Base-by-base conservation (phyloP, 139 green algal genomes). In the Asterochloris sp. region DNA sequence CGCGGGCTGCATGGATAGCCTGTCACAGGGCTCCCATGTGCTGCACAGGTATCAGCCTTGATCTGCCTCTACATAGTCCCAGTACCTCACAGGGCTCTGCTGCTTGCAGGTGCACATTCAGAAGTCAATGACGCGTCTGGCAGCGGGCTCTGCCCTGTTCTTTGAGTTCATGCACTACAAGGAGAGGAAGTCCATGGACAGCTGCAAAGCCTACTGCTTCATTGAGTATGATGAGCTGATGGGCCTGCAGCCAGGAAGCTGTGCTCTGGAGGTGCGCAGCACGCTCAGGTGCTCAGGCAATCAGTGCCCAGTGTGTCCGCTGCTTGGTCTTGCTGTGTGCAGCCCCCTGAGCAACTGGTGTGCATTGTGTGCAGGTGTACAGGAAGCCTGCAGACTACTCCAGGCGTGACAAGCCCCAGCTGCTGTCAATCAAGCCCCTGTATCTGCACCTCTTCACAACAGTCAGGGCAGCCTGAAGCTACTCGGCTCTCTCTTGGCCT, bases 181-280 rank as follows among this genome's bases (percentile, higher is more conserved):
- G 28, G 23, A n/a, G 13, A 60, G 73, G n/a, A 82, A 75, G 66
- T 29, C 17, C 12, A 63, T 74, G 28, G 54, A 74, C n/a, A 66
- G n/a, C 12, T 74, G 63, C 78, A 82, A 75, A 19, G 78, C 63
- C 38, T 82, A 82, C 78, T 82, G n/a, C 63, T 82, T 74, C 78
- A 82, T 82, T 27, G 78, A 82, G n/a, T 74, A 38, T 26, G 78
- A 82, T 66, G 61, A 82, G 78, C 78, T 82, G 61, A 73, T 63
- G n/a, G 69, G 26, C 63, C 23, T 82, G 78, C 63, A 74, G 11
- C 62, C 78, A 69, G 78, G 63, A 11, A 74, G 62, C 12, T 80
- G 76, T 80, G 76, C 76, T 14, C n/a, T 80, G 21, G 76, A 80
- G 38, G 76, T 54, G 38, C 38, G 38, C 38, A 54, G 38, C 38